A percentile compares a stretch with the other conserved stretches of the same genome.
Conservation (phyloP, 2,329 filamentous ascomycete genomes). For the Arthrinium puccinioides region DNA sequence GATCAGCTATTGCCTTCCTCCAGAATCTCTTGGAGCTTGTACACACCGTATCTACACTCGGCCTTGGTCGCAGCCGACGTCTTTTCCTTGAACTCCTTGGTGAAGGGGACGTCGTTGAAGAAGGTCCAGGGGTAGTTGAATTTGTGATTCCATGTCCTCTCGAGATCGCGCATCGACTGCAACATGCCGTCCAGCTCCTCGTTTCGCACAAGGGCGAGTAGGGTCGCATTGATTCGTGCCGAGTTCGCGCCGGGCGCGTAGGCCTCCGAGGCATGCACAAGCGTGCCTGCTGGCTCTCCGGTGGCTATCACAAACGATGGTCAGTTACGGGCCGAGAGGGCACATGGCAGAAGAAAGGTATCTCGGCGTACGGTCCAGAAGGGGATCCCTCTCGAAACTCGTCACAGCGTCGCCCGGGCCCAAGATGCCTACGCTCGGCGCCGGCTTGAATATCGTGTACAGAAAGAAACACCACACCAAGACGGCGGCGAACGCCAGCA, state of each 20-base stretch:
- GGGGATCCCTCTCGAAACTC: conserved; percentile 65
- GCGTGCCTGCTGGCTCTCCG: conserved; percentile 70
- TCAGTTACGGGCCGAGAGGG: not conserved
- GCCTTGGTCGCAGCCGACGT: conserved; percentile 82
- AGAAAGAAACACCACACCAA: conserved; percentile 73
- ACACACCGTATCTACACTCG: conserved; percentile 72
- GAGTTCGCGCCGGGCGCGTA: conserved; percentile 75
- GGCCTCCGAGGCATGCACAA: conserved; percentile 67
- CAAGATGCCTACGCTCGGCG: conserved; percentile 27
- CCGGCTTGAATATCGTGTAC: conserved; percentile 62
- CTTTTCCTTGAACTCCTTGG: conserved; percentile 81
- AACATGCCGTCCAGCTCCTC: conserved; percentile 80
- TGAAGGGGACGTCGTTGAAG: conserved; percentile 93
- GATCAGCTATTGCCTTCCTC: not conserved
- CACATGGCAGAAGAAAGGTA: not conserved
- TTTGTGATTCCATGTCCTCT: conserved; percentile 94
- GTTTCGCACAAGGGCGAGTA: conserved; percentile 88
- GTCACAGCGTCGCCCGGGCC: conserved; percentile 31
- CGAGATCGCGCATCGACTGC: conserved; percentile 82
- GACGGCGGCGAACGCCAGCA: conserved; percentile 64
- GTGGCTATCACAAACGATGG: conserved; percentile 52
- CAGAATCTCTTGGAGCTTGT: not conserved
- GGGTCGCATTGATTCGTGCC: conserved; percentile 84
- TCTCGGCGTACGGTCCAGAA: conserved; percentile 66
- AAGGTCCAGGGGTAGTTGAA: conserved; percentile 99